Percentiles rank a stretch among this genome's conserved stretches.
phyloP scores from a whole-genome alignment of 2,329 filamentous ascomycete genomes.

The Ophiostoma quercus region DNA sequence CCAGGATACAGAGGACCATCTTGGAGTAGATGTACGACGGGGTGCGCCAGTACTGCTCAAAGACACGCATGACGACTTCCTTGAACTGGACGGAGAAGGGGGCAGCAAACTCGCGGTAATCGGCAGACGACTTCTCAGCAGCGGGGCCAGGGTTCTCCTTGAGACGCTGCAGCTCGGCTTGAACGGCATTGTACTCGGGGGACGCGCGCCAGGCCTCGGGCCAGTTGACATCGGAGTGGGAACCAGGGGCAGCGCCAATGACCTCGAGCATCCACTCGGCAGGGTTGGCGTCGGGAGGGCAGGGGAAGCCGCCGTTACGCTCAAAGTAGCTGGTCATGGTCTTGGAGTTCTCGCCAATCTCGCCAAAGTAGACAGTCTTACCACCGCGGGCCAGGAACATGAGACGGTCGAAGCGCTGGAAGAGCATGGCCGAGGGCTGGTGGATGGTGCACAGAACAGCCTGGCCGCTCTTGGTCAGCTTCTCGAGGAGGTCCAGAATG shows the following conservation, averaged over 20 bases:
- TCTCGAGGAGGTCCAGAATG: conserved; percentile 81
- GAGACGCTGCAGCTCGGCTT: conserved; percentile 53
- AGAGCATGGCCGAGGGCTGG: conserved; percentile 92
- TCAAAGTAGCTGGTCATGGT: conserved; percentile 71
- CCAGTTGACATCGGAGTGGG: conserved; percentile 60
- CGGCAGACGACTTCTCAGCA: conserved; percentile 39
- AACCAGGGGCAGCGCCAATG: conserved; percentile 60
- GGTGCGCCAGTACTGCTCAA: conserved; percentile 76
- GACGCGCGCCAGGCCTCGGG: conserved; percentile 57
- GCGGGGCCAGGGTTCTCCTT: conserved; percentile 43
- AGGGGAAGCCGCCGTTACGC: conserved; percentile 60
- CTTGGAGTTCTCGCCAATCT: conserved; percentile 62
- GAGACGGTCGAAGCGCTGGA: conserved; percentile 82
- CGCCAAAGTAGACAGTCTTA: conserved; percentile 74
- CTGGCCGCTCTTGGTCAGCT: conserved; percentile 81
- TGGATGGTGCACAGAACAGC: conserved; percentile 97
- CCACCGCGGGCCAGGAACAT: conserved; percentile 75
- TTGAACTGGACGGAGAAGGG: conserved; percentile 63
- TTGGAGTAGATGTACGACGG: conserved; percentile 88
- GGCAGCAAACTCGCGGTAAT: conserved; percentile 70
- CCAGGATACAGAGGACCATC: conserved; percentile 57
- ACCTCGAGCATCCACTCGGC: conserved; percentile 74
- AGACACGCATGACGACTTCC: conserved; percentile 67
- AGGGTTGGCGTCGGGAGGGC: conserved; percentile 66
- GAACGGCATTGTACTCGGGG: conserved; percentile 51